Conservation (phyloP, 2,329 filamentous ascomycete genomes). For the Botryotinia calthae region DNA sequence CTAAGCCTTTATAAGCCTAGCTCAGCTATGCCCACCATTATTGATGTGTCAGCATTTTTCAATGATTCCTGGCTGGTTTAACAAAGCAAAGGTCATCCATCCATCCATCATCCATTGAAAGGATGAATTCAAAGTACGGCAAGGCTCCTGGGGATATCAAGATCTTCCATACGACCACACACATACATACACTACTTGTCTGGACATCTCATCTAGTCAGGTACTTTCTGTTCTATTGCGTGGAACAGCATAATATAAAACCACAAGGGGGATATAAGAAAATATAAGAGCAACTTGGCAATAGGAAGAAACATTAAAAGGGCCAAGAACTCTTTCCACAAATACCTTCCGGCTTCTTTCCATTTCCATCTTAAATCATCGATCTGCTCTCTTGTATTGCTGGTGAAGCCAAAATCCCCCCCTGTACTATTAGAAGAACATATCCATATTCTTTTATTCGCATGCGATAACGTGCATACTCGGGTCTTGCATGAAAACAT, state of each 20-base stretch:
- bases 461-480: slow-evolving; percentile 3
- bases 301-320: neutral
- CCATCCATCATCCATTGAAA: neutral
- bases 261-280: neutral
- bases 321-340: neutral
- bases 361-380: neutral
- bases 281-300: neutral
- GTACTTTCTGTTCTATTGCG: neutral
- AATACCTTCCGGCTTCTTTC: neutral
- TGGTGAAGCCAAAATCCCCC: neutral
- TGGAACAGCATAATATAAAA: neutral
- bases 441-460: neutral
- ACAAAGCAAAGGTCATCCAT: slow-evolving; percentile 3
- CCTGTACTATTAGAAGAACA: neutral
- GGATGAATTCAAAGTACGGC: neutral
- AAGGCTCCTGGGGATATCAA: slow-evolving; percentile 2
- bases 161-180: neutral
- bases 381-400: neutral
- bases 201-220: neutral
- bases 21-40: fast-evolving
- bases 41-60: slow-evolving; percentile 18
- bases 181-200: neutral
- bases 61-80: neutral
- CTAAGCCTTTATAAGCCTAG: neutral
- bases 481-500: slow-evolving; percentile 17